Evolutionary conservation across 768 basidiomycete genomes (phyloP).

Genomic region (Podaxis sp.): DNA sequence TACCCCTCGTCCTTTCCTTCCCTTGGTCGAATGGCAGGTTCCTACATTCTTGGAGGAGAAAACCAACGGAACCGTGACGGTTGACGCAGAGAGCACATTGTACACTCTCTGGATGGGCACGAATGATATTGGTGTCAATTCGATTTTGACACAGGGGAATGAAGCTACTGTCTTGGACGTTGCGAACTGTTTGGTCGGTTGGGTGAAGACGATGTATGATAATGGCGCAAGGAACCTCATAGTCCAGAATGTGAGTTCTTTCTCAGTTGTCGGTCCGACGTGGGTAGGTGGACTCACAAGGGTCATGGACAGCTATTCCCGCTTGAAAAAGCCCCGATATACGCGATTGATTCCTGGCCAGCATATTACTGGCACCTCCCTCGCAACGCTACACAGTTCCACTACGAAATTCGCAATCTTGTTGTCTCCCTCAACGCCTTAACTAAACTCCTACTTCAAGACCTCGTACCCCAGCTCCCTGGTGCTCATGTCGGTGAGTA

Average conservation of each 20-base stretch:
- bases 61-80: conserved; percentile 37
- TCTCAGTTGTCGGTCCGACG: not conserved
- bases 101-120: conserved; percentile 72
- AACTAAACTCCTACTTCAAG: conserved; percentile 47
- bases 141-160: conserved; percentile 47
- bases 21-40: conserved; percentile 56
- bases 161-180: conserved; percentile 57
- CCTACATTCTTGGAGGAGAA: conserved; percentile 47
- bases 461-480: conserved; percentile 41
- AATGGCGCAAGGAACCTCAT: conserved; percentile 65
- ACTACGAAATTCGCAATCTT: conserved; percentile 50
- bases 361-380: conserved; percentile 47
- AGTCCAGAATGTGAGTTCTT: conserved; percentile 57
- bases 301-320: conserved; percentile 49
- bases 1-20: conserved; percentile 55
- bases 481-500: conserved; percentile 57
- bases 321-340: conserved; percentile 47
- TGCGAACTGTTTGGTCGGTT: conserved; percentile 54
- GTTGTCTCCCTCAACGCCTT: conserved; percentile 49
- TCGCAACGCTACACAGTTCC: conserved; percentile 58
- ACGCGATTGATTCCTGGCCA: conserved; percentile 44
- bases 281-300: not conserved
- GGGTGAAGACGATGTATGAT: conserved; percentile 53
- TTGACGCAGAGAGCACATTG: conserved; percentile 45
- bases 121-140: conserved; percentile 56